phyloP scores from a whole-genome alignment of 2,329 filamentous ascomycete species.

The Xylaria sp. region DNA sequence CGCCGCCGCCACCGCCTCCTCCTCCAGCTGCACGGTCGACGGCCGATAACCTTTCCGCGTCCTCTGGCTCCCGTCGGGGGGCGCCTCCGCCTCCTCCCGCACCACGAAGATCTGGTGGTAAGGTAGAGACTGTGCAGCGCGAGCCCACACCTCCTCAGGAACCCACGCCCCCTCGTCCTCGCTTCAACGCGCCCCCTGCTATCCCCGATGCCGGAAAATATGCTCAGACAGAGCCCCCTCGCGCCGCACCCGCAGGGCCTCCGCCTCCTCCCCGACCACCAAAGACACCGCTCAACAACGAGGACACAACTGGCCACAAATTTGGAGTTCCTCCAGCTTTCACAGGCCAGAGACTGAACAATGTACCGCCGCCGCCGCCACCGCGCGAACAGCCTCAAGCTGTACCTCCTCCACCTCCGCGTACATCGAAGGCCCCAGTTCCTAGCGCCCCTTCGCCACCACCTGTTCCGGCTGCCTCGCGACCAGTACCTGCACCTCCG shows the following conservation, averaged over 20 bases:
- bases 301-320: constrained; percentile 62
- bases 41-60: constrained; percentile 51
- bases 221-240: constrained; percentile 66
- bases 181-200: constrained; percentile 88
- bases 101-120: constrained; percentile 67
- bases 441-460: constrained; percentile 56
- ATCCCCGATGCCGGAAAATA: constrained; percentile 91
- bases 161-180: constrained; percentile 74
- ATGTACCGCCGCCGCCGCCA: constrained; percentile 78
- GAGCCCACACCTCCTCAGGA: constrained; percentile 74
- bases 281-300: constrained; percentile 77
- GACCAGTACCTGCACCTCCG: constrained; percentile 63
- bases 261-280: constrained; percentile 75
- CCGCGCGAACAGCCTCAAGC: constrained; percentile 56
- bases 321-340: constrained; percentile 87
- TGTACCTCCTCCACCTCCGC: constrained; percentile 46
- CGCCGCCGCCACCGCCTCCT: constrained; percentile 53
- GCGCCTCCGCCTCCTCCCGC: constrained; percentile 68
- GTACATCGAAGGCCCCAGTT: constrained; percentile 54
- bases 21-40: constrained; percentile 42
- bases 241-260: constrained; percentile 63
- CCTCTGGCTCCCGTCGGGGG: constrained; percentile 54
- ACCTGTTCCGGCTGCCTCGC: constrained; percentile 59
- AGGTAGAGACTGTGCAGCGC: constrained; percentile 56
- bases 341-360: constrained; percentile 66